Conservation (phyloP, 2,329 filamentous ascomycete species). For the Cryphonectria japonica region DNA sequence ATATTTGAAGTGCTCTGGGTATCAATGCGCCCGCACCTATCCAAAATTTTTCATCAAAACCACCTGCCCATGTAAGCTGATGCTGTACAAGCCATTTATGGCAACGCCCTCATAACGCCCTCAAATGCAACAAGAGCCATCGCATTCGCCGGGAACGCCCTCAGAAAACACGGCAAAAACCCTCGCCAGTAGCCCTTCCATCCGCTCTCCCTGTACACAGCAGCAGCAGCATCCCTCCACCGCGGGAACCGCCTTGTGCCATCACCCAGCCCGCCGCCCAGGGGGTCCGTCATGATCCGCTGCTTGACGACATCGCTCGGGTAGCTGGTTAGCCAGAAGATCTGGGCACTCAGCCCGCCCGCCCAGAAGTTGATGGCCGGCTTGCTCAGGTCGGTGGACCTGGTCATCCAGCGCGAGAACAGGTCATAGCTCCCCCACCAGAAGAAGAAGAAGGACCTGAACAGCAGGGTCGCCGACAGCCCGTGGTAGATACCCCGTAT, state of each 20-base stretch:
- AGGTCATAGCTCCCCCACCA: constrained; percentile 98
- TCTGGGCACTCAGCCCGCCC: constrained; percentile 86
- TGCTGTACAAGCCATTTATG: constrained; percentile 36
- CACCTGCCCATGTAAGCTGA: background rate
- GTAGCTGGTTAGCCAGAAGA: constrained; percentile 94
- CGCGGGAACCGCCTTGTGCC: constrained; percentile 68
- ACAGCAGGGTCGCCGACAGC: constrained; percentile 80
- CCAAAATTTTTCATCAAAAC: background rate
- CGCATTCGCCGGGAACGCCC: constrained; percentile 95
- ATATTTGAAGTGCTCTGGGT: constrained; percentile 17
- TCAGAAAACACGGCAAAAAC: constrained; percentile 89
- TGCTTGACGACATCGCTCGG: constrained; percentile 95
- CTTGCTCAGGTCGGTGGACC: constrained; percentile 70
- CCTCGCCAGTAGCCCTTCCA: constrained; percentile 87
- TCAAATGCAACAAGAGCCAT: constrained; percentile 94
- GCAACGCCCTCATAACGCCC: constrained; percentile 76
- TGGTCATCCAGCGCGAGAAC: constrained; percentile 69
- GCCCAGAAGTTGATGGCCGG: constrained; percentile 97
- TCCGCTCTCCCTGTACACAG: constrained; percentile 77
- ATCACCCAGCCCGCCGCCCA: constrained; percentile 72
- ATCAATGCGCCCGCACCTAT: constrained; percentile 18
- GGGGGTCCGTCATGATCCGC: constrained; percentile 91
- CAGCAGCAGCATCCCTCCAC: constrained; percentile 80
- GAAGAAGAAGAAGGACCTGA: constrained; percentile 93
- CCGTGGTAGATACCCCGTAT: constrained; percentile 84